Base-by-base conservation (phyloP, 192 early-diverging fungal genomes). In the Coemansia sp. region DNA sequence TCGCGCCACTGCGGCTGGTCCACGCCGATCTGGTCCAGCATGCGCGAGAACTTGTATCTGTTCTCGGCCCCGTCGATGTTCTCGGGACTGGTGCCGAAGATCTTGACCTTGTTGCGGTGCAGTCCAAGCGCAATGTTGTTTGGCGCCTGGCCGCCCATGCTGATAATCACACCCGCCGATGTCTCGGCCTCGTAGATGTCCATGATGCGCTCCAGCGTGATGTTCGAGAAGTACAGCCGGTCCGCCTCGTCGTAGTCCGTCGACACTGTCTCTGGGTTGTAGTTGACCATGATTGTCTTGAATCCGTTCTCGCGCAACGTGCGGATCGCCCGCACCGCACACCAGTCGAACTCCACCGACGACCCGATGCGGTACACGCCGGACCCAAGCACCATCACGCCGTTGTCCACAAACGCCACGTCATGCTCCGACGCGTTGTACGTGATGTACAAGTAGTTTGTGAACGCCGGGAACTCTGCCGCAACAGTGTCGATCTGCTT, bases 281-380 rank as follows among this genome's bases (percentile, higher is more conserved):
- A 99, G 89, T 99, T 99, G 71, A 99, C 85, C 97, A 99, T 99
- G 71, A 99, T 86, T 6, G 97, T 98, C 88, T 99, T 97, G 84
- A 90, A 84, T 23, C 89, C 88, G 68, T 86, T 86, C 48, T 89
- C 87, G 57, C 96, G 93, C 57, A 99, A 88, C 24, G 95, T 93
- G 62, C 96, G 94, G 62, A 99, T 97, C 48, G 94, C 93, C 43
- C 93, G 89, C 39, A 99, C 97, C 30, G 93, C 97, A 70, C 97
- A 99, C 97, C 97, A 98, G 73, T 99, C 95, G 75, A 98, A 98
- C 81, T 99, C 95, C n/a, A 98, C 95, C 66, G 93, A 96, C 14
- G 89, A 92, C 35, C 97, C 97, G 60, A 99, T 99, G 68, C 97
- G 92, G 86, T 99, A 99, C 1, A 99, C 97, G 61, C 97, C 97